Evolutionary conservation across 2,329 filamentous ascomycete genomes (phyloP).

Genomic region (Beauveria scarabaeidicola): DNA sequence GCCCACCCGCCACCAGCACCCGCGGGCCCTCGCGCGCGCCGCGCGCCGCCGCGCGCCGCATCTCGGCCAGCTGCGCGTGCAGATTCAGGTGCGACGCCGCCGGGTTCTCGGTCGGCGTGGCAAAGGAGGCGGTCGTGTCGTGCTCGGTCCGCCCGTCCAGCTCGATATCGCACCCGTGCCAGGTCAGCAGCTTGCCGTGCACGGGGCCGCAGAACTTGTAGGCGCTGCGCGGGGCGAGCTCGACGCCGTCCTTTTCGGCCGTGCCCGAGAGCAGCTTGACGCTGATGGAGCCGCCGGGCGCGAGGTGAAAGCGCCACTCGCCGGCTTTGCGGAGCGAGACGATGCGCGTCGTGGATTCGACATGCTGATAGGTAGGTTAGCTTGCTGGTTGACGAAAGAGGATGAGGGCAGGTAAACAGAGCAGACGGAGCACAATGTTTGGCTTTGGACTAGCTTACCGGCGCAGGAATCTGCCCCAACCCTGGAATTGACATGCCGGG

Average conservation of each 20-base stretch:
- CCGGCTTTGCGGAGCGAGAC: constrained; percentile 52
- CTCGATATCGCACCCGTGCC: constrained; percentile 82
- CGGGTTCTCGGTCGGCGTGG: constrained; percentile 68
- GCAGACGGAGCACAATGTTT: background rate
- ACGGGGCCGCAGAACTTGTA: constrained; percentile 69
- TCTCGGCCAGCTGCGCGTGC: constrained; percentile 73
- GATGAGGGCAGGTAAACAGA: background rate
- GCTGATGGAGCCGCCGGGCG: constrained; percentile 35
- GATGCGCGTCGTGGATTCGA: constrained; percentile 34
- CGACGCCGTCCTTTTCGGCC: constrained; percentile 90
- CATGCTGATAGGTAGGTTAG: constrained; percentile 19
- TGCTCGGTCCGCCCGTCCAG: constrained; percentile 53
- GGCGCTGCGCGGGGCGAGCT: constrained; percentile 70
- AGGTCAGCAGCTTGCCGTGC: constrained; percentile 85
- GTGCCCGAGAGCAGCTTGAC: constrained; percentile 67
- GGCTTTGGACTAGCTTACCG: constrained; percentile 32
- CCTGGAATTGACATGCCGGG: constrained; percentile 62
- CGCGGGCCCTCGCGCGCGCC: constrained; percentile 55
- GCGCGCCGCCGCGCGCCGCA: constrained; percentile 54
- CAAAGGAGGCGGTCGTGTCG: constrained; percentile 51
- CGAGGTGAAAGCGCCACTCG: constrained; percentile 74
- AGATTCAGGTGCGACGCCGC: constrained; percentile 75
- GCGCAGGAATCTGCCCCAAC: constrained; percentile 57
- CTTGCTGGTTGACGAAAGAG: background rate
- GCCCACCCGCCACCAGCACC: constrained; percentile 74